These are phyloP conservation scores for Lachancea nothofagi DNA, from an alignment of 805 yeast species.

Conservation along the genomic window DNA sequence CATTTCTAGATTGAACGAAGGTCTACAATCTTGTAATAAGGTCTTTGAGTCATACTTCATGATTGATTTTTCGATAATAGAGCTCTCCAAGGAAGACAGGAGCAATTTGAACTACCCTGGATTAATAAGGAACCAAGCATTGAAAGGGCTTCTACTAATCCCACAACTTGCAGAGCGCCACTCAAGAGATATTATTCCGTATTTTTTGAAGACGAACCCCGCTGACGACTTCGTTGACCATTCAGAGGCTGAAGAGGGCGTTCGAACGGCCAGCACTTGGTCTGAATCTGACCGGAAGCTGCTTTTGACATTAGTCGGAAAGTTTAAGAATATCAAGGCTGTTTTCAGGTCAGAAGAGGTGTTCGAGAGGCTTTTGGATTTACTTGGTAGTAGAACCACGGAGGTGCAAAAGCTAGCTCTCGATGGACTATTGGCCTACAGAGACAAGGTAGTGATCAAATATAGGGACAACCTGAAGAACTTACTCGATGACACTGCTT, in stretches of 20 bases:
- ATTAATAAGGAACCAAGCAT: constrained; percentile 48
- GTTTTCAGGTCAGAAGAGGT: constrained; percentile 50
- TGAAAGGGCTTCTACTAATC: constrained; percentile 51
- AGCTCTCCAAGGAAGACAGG: constrained; percentile 33
- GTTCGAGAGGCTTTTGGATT: constrained; percentile 44
- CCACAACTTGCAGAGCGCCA: constrained; percentile 68
- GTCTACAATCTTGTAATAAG: constrained; percentile 29
- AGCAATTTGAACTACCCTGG: constrained; percentile 38
- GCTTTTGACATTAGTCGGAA: constrained; percentile 55
- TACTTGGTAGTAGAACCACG: constrained; percentile 55
- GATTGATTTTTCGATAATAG: constrained; percentile 36
- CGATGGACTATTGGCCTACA: constrained; percentile 60
- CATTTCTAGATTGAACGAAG: constrained; percentile 42
- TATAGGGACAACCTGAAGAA: constrained; percentile 70
- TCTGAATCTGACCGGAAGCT: constrained; percentile 48
- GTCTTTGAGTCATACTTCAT: constrained; percentile 33
- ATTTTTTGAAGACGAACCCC: constrained; percentile 39
- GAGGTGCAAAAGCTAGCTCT: constrained; percentile 71
- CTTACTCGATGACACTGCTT: constrained; percentile 73
- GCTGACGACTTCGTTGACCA: constrained; percentile 13
- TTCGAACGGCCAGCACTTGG: constrained; percentile 34
- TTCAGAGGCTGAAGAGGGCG: not conserved
- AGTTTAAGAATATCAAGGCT: constrained; percentile 58
- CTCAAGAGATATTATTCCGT: constrained; percentile 51
- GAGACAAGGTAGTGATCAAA: constrained; percentile 50